Percentiles rank a stretch among this genome's conserved stretches.
These are phyloP conservation scores for Perkinsus marinus DNA, from an alignment of 169 alveolate species.

Conservation along the genomic window DNA sequence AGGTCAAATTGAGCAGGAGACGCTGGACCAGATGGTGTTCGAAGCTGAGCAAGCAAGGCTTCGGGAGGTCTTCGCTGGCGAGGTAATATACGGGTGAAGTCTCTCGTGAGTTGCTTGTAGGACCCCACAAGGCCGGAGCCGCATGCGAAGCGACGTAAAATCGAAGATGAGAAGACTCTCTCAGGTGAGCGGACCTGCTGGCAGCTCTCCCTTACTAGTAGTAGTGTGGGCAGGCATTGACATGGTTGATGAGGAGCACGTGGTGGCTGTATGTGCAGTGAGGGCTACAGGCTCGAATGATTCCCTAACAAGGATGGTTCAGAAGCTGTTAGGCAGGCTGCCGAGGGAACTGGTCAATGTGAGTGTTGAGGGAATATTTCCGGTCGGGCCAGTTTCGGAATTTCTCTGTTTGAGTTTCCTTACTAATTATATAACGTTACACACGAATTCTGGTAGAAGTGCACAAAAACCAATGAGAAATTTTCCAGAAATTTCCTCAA, in stretches of 20 bases:
- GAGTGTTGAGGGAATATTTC: background rate
- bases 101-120: background rate
- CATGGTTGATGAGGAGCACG: background rate
- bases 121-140: background rate
- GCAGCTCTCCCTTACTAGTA: background rate
- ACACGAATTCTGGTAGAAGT: too few relatives aligned
- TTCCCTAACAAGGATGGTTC: background rate
- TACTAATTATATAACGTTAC: background rate
- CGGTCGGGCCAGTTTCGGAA: background rate
- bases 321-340: background rate
- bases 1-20: background rate
- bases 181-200: background rate
- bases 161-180: background rate
- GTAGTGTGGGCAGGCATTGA: background rate
- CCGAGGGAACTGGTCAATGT: background rate
- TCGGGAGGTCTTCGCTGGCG: background rate
- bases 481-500: background rate
- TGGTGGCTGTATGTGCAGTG: background rate
- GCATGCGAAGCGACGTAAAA: background rate
- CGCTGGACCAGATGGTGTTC: background rate
- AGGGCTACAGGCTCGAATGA: background rate
- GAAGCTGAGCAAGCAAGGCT: background rate
- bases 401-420: background rate
- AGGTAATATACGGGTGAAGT: background rate
- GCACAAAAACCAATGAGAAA: too few relatives aligned